Conservation (phyloP, 1,139 yeast genomes). For the Candida tropicalis region DNA sequence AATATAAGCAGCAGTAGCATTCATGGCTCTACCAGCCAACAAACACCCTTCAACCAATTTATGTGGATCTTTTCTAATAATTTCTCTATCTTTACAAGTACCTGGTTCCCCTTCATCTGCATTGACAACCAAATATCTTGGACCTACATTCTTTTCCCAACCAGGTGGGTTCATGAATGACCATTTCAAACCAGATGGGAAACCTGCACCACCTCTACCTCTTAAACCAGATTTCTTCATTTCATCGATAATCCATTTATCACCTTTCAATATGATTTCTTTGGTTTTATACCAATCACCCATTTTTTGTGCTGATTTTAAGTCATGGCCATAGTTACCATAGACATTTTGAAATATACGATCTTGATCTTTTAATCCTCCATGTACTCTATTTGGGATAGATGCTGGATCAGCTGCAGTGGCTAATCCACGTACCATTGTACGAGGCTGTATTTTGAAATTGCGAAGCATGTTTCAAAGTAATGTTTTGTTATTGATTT, state of each 20-base stretch:
- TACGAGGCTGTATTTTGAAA: conserved; percentile 18
- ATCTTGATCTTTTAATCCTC: conserved; percentile 80
- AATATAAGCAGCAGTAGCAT: conserved; percentile 89
- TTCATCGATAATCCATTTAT: conserved; percentile 85
- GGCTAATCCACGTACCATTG: conserved; percentile 38
- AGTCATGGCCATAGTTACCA: conserved; percentile 71
- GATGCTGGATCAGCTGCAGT: conserved; percentile 50
- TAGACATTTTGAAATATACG: conserved; percentile 85
- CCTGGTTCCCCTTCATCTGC: conserved; percentile 97
- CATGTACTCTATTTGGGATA: conserved; percentile 63
- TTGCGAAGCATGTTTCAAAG: conserved; percentile 25
- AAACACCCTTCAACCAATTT: conserved; percentile 87
- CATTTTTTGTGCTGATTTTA: conserved; percentile 72
- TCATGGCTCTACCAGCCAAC: conserved; percentile 88
- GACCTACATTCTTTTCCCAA: conserved; percentile 86
- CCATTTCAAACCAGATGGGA: conserved; percentile 90
- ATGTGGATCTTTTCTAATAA: conserved; percentile 87
- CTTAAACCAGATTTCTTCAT: conserved; percentile 82
- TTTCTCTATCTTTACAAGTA: conserved; percentile 89
- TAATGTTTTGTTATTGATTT: background rate
- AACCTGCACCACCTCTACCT: conserved; percentile 94
- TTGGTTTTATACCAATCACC: conserved; percentile 93
- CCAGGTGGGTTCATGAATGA: conserved; percentile 94
- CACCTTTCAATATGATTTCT: conserved; percentile 80
- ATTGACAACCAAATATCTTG: conserved; percentile 82